Conservation (phyloP, 352 stramenopile genomes). For the Globisporangium rhizosaccharum region DNA sequence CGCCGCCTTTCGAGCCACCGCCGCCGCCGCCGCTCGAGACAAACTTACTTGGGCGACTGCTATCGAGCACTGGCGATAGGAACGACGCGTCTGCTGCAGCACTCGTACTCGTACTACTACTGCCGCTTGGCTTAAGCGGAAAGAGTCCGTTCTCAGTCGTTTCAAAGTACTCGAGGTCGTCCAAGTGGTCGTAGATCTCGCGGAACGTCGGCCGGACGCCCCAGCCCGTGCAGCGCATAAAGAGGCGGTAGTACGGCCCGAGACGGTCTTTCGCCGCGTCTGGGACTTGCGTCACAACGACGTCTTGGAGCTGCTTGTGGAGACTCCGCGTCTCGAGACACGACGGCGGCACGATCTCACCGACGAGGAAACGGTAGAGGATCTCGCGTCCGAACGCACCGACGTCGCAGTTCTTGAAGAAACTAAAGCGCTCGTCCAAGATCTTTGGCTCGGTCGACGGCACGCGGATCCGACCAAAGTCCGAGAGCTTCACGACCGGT, state of each 20-base stretch:
- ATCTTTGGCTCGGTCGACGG: constrained; percentile 63
- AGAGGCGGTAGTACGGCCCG: constrained; percentile 64
- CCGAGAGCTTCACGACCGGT: constrained; percentile 76
- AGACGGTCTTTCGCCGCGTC: constrained; percentile 48
- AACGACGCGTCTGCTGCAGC: constrained; percentile 25
- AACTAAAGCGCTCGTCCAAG: constrained; percentile 67
- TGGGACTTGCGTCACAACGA: constrained; percentile 59
- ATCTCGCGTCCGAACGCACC: constrained; percentile 76
- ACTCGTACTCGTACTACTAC: neutral
- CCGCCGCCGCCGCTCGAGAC: constrained; percentile 31
- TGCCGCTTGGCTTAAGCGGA: constrained; percentile 53
- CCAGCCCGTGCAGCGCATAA: constrained; percentile 71
- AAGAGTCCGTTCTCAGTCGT: constrained; percentile 71
- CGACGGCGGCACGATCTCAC: constrained; percentile 69
- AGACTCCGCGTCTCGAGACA: constrained; percentile 68
- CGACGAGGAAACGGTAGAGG: constrained; percentile 70
- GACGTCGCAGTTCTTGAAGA: constrained; percentile 82
- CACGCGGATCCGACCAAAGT: constrained; percentile 78
- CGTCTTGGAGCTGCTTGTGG: constrained; percentile 70
- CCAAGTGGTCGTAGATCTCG: constrained; percentile 74
- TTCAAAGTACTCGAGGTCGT: constrained; percentile 77
- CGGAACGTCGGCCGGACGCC: constrained; percentile 74
- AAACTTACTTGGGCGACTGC: constrained; percentile 12
- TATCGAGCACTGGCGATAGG: constrained; percentile 49
- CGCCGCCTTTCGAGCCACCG: constrained; percentile 24